A percentile compares a stretch with the other conserved stretches of the same genome.
Evolutionary conservation across 1,139 yeast genomes (phyloP).

Genomic region (Scheffersomyces lignicola): DNA sequence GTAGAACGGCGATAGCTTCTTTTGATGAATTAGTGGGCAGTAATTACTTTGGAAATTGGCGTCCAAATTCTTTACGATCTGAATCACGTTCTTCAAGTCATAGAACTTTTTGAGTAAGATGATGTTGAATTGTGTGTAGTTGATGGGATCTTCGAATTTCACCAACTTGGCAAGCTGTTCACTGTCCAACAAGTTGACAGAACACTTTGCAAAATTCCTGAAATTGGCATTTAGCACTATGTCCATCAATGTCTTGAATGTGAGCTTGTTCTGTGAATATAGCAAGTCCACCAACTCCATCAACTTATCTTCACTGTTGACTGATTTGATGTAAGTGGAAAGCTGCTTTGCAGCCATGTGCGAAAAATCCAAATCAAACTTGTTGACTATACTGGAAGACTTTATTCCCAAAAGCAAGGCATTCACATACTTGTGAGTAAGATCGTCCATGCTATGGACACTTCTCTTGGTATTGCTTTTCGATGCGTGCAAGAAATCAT

Average conservation of each 20-base stretch:
- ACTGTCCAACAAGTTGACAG: conserved; percentile 15
- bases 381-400: conserved; percentile 14
- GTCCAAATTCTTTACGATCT: conserved; percentile 32
- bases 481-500: conserved; percentile 5
- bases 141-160: conserved; percentile 9
- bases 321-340: conserved; percentile 19
- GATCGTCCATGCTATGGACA: neutral
- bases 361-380: conserved; percentile 12
- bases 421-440: conserved; percentile 17
- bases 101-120: conserved; percentile 37
- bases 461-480: neutral
- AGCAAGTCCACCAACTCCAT: conserved; percentile 28
- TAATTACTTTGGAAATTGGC: conserved; percentile 25
- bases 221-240: conserved; percentile 31
- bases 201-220: conserved; percentile 21
- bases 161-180: conserved; percentile 5
- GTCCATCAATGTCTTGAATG: conserved; percentile 24
- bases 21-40: conserved; percentile 25
- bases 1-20: conserved; percentile 33
- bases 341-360: conserved; percentile 22
- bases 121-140: conserved; percentile 20
- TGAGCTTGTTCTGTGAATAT: conserved; percentile 26
- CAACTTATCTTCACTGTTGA: conserved; percentile 24
- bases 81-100: conserved; percentile 31
- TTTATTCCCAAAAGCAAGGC: conserved; percentile 22